Base-by-base conservation (phyloP, 805 yeast species). In the Candida lessepsii region DNA sequence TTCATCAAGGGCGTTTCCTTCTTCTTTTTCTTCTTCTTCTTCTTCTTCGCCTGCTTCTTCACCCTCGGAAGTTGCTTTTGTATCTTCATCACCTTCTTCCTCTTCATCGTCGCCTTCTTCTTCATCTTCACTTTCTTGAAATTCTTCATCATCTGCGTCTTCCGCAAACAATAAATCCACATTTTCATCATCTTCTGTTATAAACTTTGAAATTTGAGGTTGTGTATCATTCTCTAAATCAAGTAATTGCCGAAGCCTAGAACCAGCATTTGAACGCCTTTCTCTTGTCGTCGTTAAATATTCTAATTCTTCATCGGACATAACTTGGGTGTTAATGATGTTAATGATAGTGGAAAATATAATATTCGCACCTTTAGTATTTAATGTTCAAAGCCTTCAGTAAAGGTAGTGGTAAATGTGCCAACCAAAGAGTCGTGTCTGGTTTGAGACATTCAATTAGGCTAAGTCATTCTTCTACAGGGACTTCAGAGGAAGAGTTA, bases 211-310 rank as follows among this genome's bases (percentile, higher is more conserved):
- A 34, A 50, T 50, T 16, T 31, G 38, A 4, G 43, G 35, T 17
- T 14, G 29, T 9, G 42, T 38, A 5, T 58, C 65, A 2, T 60
- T 49, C 50, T 82, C 96, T 20, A 86, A 73, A 43, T 80, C 84
- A 14, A 93, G 65, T 44, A 93, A 71, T 41, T 80, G 79, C 52
- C 78, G 78, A 57, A 93, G 68, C 40, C 93, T 71, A 38, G 86
- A 83, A 11, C 99, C 99, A 1, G 99, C 99, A 63, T 91, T 93
- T 31, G 88, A 61, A 40, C 99, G 78, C 48, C 87, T 71, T 45
- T 78, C 66, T 46, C 97, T 75, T 3, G 95, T 83, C 15, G 85
- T 79, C 50, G 84, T 83, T 41, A 88, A 70, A 51, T 24, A 44
- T 29, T 70, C 76, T 32, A 14, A 13, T 18, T 41, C 41, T 28